Evolutionary conservation across 2,329 filamentous ascomycete species (phyloP), one percentile per base, ranked within the genome.

Genomic region (Pleoardoris graminearum): DNA sequence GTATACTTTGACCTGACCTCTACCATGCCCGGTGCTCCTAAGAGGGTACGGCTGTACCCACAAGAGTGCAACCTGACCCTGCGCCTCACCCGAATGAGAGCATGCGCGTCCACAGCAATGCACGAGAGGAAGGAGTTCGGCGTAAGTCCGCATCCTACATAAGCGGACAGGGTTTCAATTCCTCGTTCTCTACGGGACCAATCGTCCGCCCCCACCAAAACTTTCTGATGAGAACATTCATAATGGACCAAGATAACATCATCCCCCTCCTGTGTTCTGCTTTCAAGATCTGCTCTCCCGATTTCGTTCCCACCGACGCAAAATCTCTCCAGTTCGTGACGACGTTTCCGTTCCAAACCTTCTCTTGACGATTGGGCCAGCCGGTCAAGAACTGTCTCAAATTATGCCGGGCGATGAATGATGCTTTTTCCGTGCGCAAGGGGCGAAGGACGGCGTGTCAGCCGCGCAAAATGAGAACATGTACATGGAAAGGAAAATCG

Each of bases 401-500:
- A 69, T 69, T 58, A 70, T 72, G 69, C 66, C 62, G 60, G 64
- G 64, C 62, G 66, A 69, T 67, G 54, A 66, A 65, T 46, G 37
- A 64, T 70, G 68, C 68, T 71, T 71, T 36, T 72, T 69, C n/a
- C 30, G 52, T 65, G 65, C 63, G 62, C 58, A 67, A 68, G 63
- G 62, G 63, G 60, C 60, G 61, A 68, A 72, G 69, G 65, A 69
- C 67, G 68, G 69, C 68, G 33, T 63, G 66, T 65, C 58, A 64
- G 68, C 69, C 69, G 69, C 69, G 69, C 65, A 67, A 68, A 68
- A 68, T 66, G 67, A 67, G 64, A 71, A 71, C 65, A 71, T 72
- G 57, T 72, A 72, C 69, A 71, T 55, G 51, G 58, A 65, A 71
- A 69, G 59, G 62, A 63, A 72, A 70, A 61, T 71, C 68, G 64